These are phyloP conservation scores for Carex scoparia DNA, from an alignment of 176 grass and related monocot species.

Conservation along the genomic window DNA sequence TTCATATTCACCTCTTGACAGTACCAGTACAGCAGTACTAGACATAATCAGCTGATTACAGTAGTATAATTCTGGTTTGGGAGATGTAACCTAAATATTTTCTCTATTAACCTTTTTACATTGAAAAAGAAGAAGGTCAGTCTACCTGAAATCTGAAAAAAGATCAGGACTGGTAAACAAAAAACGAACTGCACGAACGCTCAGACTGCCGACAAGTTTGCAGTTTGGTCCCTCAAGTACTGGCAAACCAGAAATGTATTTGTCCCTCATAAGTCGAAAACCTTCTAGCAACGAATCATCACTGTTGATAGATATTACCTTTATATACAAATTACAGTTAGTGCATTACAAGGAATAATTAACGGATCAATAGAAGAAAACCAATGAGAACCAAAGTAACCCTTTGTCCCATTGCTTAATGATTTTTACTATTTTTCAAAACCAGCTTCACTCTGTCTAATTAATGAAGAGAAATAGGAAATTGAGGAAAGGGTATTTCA, in stretches of 20 bases:
- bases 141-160: conserved; percentile 75
- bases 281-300: conserved; percentile 76
- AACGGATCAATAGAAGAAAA: neutral
- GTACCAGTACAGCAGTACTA: neutral
- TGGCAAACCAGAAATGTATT: conserved; percentile 68
- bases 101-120: neutral
- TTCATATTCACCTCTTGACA: neutral
- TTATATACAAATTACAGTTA: conserved; percentile 23
- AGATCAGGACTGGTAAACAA: conserved; percentile 70
- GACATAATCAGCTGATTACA: neutral
- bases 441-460: neutral
- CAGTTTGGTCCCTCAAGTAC: conserved; percentile 54
- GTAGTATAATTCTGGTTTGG: neutral
- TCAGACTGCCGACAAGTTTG: conserved; percentile 81
- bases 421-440: neutral
- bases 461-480: neutral
- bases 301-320: conserved; percentile 79
- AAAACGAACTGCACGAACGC: conserved; percentile 73
- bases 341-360: neutral
- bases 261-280: conserved; percentile 88
- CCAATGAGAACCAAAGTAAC: neutral
- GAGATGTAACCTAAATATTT: neutral
- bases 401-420: neutral
- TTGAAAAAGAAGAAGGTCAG: neutral
- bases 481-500: neutral